Evolutionary conservation across 345 rosid species (phyloP), one percentile per base, ranked within the genome.

Genomic region (Barbarea vulgaris): DNA sequence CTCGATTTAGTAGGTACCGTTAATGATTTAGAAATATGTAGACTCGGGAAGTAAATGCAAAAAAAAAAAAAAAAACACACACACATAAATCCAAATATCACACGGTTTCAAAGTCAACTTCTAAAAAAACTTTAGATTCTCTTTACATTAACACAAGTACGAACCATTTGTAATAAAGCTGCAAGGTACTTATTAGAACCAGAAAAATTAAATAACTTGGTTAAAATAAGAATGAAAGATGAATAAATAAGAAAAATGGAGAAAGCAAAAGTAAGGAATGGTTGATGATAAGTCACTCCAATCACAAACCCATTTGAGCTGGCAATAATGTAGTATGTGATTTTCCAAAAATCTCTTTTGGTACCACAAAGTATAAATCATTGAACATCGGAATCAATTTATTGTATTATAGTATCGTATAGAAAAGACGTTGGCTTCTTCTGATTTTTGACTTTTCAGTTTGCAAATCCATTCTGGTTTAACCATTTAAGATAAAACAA

Each of bases 341-440:
- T 63, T 64, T 69, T 21, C 67, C 53, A 31, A 64, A 69, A 69
- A 70, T 55, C 60, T 77, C 53, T 70, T 77, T 70, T 77, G 80
- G 76, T 77, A 77, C 76, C 76, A 77, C 76, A 70, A 70, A 63
- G 60, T 64, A 8, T 60, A 64, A 42, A 77, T 77, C 54, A 70
- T 77, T 77, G 80, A 48, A 46, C 80, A 77, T 77, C 34, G 67
- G 80, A 77, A 77, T 77, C 76, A 77, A 44, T 63, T 70, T 70
- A 77, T 63, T 77, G 66, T 41, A 41, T 60, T 51, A 58, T 67
- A 57, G 67, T 67, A 75, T 21, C 21, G 44, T 42, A 39, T 14
- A 31, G 57, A 51, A 61, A 76, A 28, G 69, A 69, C 19, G 62
- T 61, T 76, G 68, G 75, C 64, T 69, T 76, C 75, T 76, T 76